These are phyloP conservation scores for Fraxinus albicans DNA, from an alignment of 305 asterid genomes.

Conservation along the genomic window DNA sequence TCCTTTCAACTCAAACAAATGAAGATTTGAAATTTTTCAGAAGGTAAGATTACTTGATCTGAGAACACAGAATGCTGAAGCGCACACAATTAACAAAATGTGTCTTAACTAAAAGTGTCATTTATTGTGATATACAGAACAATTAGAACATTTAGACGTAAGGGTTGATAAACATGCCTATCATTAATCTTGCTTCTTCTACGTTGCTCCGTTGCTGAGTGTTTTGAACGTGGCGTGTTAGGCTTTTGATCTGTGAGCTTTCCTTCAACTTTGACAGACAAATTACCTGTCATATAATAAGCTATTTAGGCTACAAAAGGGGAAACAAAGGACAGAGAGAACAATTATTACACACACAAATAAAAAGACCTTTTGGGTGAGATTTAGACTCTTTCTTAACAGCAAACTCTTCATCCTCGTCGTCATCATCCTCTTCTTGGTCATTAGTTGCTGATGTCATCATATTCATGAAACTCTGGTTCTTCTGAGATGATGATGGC, in stretches of 20 bases:
- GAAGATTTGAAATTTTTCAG: not conserved
- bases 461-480: constrained; percentile 76
- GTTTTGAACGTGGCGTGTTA: constrained; percentile 94
- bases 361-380: constrained; percentile 59
- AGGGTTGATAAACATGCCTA: constrained; percentile 54
- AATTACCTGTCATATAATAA: constrained; percentile 46
- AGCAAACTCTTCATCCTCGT: constrained; percentile 68
- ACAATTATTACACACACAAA: constrained; percentile 1
- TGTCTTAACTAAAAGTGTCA: not conserved
- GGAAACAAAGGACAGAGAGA: not conserved
- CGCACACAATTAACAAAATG: not conserved
- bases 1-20: not conserved
- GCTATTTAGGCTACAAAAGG: constrained; percentile 16
- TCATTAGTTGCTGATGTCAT: constrained; percentile 63
- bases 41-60: not conserved
- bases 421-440: constrained; percentile 83
- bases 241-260: constrained; percentile 70
- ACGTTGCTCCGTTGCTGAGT: constrained; percentile 99
- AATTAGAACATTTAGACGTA: not conserved
- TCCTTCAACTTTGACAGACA: constrained; percentile 66
- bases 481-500: constrained; percentile 67
- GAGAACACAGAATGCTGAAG: constrained; percentile 2
- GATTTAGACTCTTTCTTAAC: constrained; percentile 68
- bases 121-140: not conserved
- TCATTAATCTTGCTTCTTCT: constrained; percentile 98